Evolutionary conservation across 2,329 filamentous ascomycete species (phyloP).

Genomic region (Emmonsia crescens): DNA sequence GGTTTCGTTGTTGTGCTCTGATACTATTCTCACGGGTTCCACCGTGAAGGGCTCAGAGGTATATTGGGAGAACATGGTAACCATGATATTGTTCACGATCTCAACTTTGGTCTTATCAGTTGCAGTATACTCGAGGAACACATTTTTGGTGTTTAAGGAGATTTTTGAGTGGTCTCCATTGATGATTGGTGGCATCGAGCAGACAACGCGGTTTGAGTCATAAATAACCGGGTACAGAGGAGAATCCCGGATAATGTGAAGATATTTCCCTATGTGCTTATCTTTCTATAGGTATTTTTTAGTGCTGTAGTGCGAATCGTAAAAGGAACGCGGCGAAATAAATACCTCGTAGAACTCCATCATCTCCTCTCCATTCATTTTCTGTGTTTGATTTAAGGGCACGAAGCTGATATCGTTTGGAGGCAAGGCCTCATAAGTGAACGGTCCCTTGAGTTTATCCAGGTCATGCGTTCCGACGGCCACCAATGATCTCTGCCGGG

Average conservation of each 20-base stretch:
- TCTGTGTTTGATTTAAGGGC: constrained; percentile 81
- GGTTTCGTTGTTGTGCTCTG: constrained; percentile 77
- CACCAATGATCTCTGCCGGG: constrained; percentile 84
- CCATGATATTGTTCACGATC: constrained; percentile 88
- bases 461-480: constrained; percentile 95
- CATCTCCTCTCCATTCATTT: constrained; percentile 77
- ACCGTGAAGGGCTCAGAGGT: constrained; percentile 81
- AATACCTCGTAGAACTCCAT: constrained; percentile 79
- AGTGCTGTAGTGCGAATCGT: background rate
- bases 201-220: constrained; percentile 74
- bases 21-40: constrained; percentile 86
- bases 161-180: constrained; percentile 98
- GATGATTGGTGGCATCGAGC: constrained; percentile 94
- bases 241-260: constrained; percentile 89
- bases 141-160: constrained; percentile 75
- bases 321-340: constrained; percentile 3
- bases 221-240: constrained; percentile 94
- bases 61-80: constrained; percentile 94
- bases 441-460: constrained; percentile 85
- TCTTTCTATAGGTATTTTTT: constrained; percentile 47
- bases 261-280: constrained; percentile 77
- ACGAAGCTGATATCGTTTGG: constrained; percentile 88
- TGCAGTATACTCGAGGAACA: constrained; percentile 95
- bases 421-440: constrained; percentile 86
- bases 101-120: constrained; percentile 94